A percentile compares a stretch with the other conserved stretches of the same genome.
Conservation (phyloP, 352 stramenopile genomes). For the Pythium coloratum region DNA sequence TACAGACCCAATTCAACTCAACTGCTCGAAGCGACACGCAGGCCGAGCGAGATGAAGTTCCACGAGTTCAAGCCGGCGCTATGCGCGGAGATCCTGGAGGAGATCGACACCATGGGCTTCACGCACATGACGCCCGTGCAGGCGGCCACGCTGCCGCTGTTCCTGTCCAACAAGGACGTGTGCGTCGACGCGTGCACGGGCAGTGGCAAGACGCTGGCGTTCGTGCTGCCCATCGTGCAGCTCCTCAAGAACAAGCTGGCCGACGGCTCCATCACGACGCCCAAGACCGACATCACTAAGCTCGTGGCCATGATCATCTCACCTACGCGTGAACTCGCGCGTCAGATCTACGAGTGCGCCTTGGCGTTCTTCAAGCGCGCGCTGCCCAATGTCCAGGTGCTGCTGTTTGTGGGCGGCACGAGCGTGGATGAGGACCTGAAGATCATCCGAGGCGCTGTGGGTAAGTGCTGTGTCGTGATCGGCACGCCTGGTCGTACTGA, state of each 20-base stretch:
- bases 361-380: conserved; percentile 60
- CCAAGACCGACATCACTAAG: conserved; percentile 63
- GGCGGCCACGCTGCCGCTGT: conserved; percentile 89
- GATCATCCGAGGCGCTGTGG: conserved; percentile 52
- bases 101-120: conserved; percentile 83
- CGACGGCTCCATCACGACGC: conserved; percentile 55
- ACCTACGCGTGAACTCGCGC: conserved; percentile 87
- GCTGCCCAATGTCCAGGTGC: conserved; percentile 62
- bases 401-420: conserved; percentile 91
- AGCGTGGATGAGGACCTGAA: conserved; percentile 85
- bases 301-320: conserved; percentile 86
- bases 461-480: conserved; percentile 76
- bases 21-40: neutral
- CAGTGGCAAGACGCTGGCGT: conserved; percentile 95
- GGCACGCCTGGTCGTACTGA: conserved; percentile 83
- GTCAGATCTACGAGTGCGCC: conserved; percentile 81
- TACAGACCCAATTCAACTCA: neutral
- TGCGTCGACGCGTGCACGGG: conserved; percentile 94
- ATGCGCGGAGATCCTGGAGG: conserved; percentile 65
- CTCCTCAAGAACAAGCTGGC: conserved; percentile 75
- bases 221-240: conserved; percentile 94
- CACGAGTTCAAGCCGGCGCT: conserved; percentile 79
- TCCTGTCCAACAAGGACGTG: conserved; percentile 94
- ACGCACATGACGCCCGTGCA: conserved; percentile 92
- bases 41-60: conserved; percentile 59